Evolutionary conservation across 2,329 filamentous ascomycete species (phyloP).

Genomic region (Ceratocystis albifundus): DNA sequence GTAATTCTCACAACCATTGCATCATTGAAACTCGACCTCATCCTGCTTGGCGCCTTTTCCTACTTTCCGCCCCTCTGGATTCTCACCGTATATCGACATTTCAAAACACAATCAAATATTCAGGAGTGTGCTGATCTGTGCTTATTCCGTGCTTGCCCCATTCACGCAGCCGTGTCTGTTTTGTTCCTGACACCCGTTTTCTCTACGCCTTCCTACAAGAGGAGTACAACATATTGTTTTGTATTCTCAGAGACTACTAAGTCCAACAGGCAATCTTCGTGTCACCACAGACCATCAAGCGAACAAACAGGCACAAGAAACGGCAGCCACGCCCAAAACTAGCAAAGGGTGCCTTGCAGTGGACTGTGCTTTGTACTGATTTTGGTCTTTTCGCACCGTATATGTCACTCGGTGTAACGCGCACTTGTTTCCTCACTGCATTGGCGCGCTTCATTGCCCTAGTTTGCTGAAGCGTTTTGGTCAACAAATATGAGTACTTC

Average conservation of each 20-base stretch:
- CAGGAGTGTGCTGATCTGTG: not conserved
- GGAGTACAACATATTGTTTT: slow-evolving; percentile 2
- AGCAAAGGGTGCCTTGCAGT: slow-evolving; percentile 11
- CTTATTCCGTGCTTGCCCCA: not conserved
- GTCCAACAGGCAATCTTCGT: slow-evolving; percentile 3
- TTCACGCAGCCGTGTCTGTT: not conserved
- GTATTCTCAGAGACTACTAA: not conserved
- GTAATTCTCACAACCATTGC: not conserved
- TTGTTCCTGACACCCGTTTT: not conserved
- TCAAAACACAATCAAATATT: not conserved
- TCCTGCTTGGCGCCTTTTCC: not conserved
- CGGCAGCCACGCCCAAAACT: not conserved
- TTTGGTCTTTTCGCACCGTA: slow-evolving; percentile 6
- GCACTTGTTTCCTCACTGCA: not conserved
- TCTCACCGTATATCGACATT: not conserved
- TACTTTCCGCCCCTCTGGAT: not conserved
- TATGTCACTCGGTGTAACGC: slow-evolving; percentile 10
- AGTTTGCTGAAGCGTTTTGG: not conserved
- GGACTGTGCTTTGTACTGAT: slow-evolving; percentile 1
- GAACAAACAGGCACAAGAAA: slow-evolving; percentile 2
- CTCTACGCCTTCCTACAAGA: not conserved
- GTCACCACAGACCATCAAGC: slow-evolving; percentile 12
- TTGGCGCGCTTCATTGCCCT: not conserved
- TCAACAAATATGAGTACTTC: slow-evolving; percentile 18
- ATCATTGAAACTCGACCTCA: not conserved